A percentile compares a stretch with the other conserved stretches of the same genome.
Conservation (phyloP, 129 eudicot genomes). For the Pulicaria dysenterica region DNA sequence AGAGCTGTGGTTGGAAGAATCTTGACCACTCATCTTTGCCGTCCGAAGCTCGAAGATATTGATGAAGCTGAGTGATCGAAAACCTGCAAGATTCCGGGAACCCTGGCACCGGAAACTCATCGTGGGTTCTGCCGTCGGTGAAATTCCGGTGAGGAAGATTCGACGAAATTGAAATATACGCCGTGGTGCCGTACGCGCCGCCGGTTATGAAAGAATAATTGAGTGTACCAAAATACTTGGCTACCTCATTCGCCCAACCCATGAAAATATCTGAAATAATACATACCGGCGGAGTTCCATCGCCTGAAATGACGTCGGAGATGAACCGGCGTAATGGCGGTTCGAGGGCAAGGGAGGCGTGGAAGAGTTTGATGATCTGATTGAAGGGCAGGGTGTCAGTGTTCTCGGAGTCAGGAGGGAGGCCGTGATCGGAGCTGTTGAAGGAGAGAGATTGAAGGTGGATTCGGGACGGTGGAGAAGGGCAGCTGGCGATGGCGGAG, state of each 20-base stretch:
- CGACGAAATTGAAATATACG: slow-evolving; percentile 50
- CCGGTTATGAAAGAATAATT: slow-evolving; percentile 60
- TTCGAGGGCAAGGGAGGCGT: slow-evolving; percentile 53
- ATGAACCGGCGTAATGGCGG: slow-evolving; percentile 37
- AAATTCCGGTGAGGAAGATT: slow-evolving; percentile 51
- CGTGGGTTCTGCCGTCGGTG: background rate
- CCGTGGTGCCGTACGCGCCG: slow-evolving; percentile 85
- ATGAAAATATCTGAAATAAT: slow-evolving; percentile 62
- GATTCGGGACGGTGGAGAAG: slow-evolving; percentile 29
- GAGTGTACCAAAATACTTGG: slow-evolving; percentile 26
- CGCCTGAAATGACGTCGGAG: background rate
- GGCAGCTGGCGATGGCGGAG: slow-evolving; percentile 35
- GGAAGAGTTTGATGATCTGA: slow-evolving; percentile 47
- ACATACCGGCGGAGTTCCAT: slow-evolving; percentile 47
- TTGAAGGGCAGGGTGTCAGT: slow-evolving; percentile 49
- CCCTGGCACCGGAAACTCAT: slow-evolving; percentile 53
- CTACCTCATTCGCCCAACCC: slow-evolving; percentile 74
- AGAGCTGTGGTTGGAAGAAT: slow-evolving; percentile 48
- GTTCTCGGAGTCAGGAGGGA: slow-evolving; percentile 75
- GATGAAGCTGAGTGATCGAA: slow-evolving; percentile 45
- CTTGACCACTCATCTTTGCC: slow-evolving; percentile 67
- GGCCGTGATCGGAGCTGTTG: slow-evolving; percentile 44
- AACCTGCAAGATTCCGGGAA: slow-evolving; percentile 57
- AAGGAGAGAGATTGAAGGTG: slow-evolving; percentile 52
- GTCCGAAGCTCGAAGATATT: slow-evolving; percentile 40